Percentiles rank a stretch among this genome's conserved stretches.
Conservation (phyloP, 495 filamentous ascomycete species). For the Penicillium simplicissimum region DNA sequence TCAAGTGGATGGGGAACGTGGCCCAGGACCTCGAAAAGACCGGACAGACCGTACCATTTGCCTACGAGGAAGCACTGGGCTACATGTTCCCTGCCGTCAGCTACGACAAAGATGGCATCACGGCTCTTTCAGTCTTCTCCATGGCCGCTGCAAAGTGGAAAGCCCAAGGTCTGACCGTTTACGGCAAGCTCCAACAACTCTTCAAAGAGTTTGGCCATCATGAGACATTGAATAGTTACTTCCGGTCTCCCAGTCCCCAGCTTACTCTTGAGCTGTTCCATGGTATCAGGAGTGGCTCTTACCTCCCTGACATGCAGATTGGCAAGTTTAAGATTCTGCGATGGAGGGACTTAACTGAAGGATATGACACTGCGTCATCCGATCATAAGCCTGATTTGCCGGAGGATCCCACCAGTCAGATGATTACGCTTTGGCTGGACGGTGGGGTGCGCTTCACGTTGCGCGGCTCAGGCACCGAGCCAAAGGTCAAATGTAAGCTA, state of each 20-base stretch:
- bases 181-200: slow-evolving; percentile 58
- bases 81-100: slow-evolving; percentile 71
- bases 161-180: slow-evolving; percentile 56
- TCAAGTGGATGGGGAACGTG: slow-evolving; percentile 70
- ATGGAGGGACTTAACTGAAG: slow-evolving; percentile 70
- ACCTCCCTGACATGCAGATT: slow-evolving; percentile 43
- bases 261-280: slow-evolving; percentile 56
- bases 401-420: slow-evolving; percentile 59
- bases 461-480: slow-evolving; percentile 70
- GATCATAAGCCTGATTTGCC: slow-evolving; percentile 60
- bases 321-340: slow-evolving; percentile 54
- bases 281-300: slow-evolving; percentile 51
- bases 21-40: slow-evolving; percentile 43
- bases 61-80: slow-evolving; percentile 73
- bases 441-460: slow-evolving; percentile 63
- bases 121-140: slow-evolving; percentile 66
- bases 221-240: slow-evolving; percentile 67
- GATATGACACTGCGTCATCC: slow-evolving; percentile 59
- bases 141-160: slow-evolving; percentile 56
- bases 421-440: slow-evolving; percentile 70
- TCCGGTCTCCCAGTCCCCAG: slow-evolving; percentile 58
- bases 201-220: slow-evolving; percentile 65
- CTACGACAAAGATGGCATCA: slow-evolving; percentile 71
- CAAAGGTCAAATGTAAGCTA: slow-evolving; percentile 61
- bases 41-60: slow-evolving; percentile 57